These are phyloP conservation scores for Blastobotrys apis DNA, from an alignment of 1,139 yeast species.

Conservation along the genomic window DNA sequence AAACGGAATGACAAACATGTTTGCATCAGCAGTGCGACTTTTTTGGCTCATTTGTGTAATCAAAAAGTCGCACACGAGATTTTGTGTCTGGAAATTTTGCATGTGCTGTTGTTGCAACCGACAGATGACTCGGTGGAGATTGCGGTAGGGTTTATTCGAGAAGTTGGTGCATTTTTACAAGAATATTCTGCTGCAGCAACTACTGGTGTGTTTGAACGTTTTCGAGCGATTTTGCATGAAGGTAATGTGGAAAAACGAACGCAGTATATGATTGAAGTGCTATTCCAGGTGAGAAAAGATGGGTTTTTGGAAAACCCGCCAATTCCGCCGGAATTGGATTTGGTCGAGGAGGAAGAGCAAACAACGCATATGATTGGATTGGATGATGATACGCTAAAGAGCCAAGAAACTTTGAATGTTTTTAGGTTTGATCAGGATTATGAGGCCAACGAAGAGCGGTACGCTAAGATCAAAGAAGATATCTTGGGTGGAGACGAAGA, in stretches of 20 bases:
- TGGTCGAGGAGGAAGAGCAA: constrained; percentile 64
- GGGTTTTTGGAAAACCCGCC: constrained; percentile 44
- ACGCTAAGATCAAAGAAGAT: constrained; percentile 39
- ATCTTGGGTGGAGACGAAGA: constrained; percentile 42
- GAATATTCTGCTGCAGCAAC: constrained; percentile 43
- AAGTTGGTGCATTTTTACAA: constrained; percentile 44
- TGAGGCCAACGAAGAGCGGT: constrained; percentile 47
- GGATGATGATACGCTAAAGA: constrained; percentile 44
- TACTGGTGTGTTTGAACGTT: constrained; percentile 55
- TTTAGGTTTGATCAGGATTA: constrained; percentile 53
- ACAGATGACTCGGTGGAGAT: constrained; percentile 51
- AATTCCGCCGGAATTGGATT: constrained; percentile 46
- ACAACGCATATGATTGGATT: constrained; percentile 56
- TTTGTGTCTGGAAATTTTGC: constrained; percentile 58
- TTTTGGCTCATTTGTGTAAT: constrained; percentile 62
- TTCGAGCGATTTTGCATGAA: constrained; percentile 58
- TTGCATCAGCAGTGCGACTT: constrained; percentile 44
- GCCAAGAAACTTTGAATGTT: constrained; percentile 47
- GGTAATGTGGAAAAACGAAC: constrained; percentile 44
- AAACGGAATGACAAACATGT: constrained; percentile 44
- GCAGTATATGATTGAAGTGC: constrained; percentile 48
- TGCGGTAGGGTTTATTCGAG: constrained; percentile 42
- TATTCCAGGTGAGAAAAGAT: constrained; percentile 50
- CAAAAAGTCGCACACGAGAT: constrained; percentile 64
- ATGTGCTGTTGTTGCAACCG: constrained; percentile 51